Base-by-base conservation (phyloP, 352 stramenopile species). In the Phytophthora rubi region DNA sequence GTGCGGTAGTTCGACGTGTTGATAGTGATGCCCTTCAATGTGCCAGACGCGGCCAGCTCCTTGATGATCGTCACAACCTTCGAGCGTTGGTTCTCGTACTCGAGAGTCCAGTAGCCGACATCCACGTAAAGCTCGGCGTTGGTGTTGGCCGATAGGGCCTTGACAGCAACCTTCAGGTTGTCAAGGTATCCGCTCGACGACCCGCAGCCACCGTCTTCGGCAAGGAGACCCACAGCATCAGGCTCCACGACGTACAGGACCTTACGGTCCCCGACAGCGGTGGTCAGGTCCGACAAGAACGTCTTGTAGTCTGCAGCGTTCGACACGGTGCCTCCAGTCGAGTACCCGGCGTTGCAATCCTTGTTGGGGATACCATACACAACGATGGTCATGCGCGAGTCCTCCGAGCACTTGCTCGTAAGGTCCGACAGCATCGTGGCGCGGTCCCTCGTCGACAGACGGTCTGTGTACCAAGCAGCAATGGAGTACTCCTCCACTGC, bases 361-460 rank as follows among this genome's bases (percentile, higher is more conserved):
- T 94, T 94, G 67, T 85, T 84, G 35, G 87, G 87, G 39, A 94
- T 71, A 15, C 80, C 87, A 57, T 94, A 93, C 3, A 94, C 82
- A 10, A 89, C 79, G 44, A 93, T 70, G 3, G 44, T 87, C 28
- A 86, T 61, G 3, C 79, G 71, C 3, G 70, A 69, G 30, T 75
- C 74, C 12, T 78, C 63, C 3, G 64, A 55, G 32, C 82, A 88
- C 7, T 73, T 52, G 6, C 9, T 69, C 2, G 77, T 63, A 16
- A 88, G 18, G 32, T 71, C 12, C 7, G 74, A 13, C 13, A 80
- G 52, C 44, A 80, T 75, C 6, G 30, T 51, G 7, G 59, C 51
- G 23, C 71, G 63, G 39, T 80, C 69, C 39, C 65, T 62, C 15
- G 67, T 74, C 21, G 77, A 68, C 44, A 71, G 49, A 5, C 78